Base-by-base conservation (phyloP, 2,329 filamentous ascomycete genomes). In the Blastomyces silverae region DNA sequence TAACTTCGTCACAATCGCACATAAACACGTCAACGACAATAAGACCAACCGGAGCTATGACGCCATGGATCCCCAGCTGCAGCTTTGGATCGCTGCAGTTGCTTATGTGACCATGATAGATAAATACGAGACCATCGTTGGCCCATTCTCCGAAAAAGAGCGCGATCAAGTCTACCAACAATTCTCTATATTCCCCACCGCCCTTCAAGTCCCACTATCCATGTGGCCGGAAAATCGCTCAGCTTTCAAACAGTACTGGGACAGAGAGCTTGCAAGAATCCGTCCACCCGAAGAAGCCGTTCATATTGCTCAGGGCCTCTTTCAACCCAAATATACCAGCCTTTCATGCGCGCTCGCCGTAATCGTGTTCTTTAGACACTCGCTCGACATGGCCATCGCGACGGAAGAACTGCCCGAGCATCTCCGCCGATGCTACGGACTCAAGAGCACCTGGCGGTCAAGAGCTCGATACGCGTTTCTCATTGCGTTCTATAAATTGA, bases 21-120 rank as follows among this genome's bases (percentile, higher is more conserved):
- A 68, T 61, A 48, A 59, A 44, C 57, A 48, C 39, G 65, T 68
- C 22, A 68, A 65, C 44, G 66, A 61, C 42, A 44, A 55, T 5
- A 44, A 48, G 52, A 25, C 52, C 28, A 20, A 53, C 13, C 15
- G 39, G 20, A 22, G 25, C 52, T 69, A 68, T 62, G 59, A 67
- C 39, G 65, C 67, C 8, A 48, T 64, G 34, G 67, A 68, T 53
- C 65, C 65, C 6, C 52, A 64, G 44, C 60, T 69, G 28, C 67
- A 68, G 58, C 63, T 68, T 1, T 69, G 67, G 67, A 62, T 68
- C 8, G 67, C 67, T 3, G 65, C 59, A n/a, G 68, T 65, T 15
- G 63, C 64, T 10, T 68, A 68, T 46, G 56, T 52, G 46, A 46
- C 63, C 11, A 63, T 65, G 59, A 20, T 68, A 10, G 31, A 48